Conservation (phyloP, 2,329 filamentous ascomycete genomes). For the Diaporthe amygdali region DNA sequence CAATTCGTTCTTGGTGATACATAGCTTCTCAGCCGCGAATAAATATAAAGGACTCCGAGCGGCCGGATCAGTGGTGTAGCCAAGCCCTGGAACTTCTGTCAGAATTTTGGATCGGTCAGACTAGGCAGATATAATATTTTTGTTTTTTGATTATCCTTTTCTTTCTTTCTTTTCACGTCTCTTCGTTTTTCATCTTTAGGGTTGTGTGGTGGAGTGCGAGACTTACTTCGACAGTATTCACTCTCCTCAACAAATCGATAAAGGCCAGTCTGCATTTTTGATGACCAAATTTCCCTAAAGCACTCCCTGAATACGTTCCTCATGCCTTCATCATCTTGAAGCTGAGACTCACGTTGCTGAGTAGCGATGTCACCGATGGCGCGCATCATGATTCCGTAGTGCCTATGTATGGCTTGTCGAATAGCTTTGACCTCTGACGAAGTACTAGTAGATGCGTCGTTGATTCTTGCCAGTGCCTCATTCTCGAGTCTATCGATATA, state of each 20-base stretch:
- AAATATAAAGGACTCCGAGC: too few species aligned
- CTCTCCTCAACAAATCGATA: neutral
- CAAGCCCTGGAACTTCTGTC: neutral
- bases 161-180: too few species aligned
- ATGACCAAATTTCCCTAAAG: neutral
- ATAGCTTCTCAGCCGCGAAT: fast-evolving
- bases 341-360: neutral
- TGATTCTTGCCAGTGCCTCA: neutral
- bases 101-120: too few species aligned
- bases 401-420: neutral
- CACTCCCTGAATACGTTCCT: neutral
- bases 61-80: fast-evolving
- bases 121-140: neutral
- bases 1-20: neutral
- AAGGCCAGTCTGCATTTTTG: neutral
- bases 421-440: neutral
- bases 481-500: neutral
- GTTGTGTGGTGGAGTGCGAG: too few species aligned
- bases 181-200: too few species aligned
- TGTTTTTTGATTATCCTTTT: too few species aligned
- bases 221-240: neutral
- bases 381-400: neutral
- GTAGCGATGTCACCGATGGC: neutral
- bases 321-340: neutral
- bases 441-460: neutral